Evolutionary conservation across 2,329 filamentous ascomycete genomes (phyloP).

Genomic region (Aspergillus transmontanensis): DNA sequence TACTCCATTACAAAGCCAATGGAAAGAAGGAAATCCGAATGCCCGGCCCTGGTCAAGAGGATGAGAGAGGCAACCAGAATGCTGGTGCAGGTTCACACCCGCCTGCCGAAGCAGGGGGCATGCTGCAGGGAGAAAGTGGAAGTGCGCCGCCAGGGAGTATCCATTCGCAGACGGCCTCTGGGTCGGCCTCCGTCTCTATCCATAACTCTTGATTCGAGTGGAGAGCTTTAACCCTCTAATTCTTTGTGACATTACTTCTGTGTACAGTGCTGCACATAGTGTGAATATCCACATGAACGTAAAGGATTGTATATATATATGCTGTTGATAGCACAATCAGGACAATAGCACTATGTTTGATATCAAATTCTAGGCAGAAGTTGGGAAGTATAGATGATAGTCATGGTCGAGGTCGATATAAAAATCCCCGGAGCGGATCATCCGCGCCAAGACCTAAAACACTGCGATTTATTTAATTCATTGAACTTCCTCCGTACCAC

Average conservation of each 20-base stretch:
- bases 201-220: conserved; percentile 17
- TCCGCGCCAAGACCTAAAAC: background rate
- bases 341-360: background rate
- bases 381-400: background rate
- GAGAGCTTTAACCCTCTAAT: background rate
- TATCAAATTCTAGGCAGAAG: background rate
- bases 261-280: conserved; percentile 7
- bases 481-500: background rate
- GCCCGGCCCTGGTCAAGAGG: conserved; percentile 21
- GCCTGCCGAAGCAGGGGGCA: conserved; percentile 11
- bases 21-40: conserved; percentile 65
- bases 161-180: conserved; percentile 34
- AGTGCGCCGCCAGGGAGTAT: conserved; percentile 31
- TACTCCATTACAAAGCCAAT: conserved; percentile 89
- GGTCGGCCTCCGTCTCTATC: conserved; percentile 28
- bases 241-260: conserved; percentile 10
- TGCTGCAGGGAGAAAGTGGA: conserved; percentile 23
- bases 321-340: background rate
- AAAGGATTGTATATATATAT: background rate
- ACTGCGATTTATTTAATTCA: background rate
- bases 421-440: background rate
- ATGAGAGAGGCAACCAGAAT: conserved; percentile 19
- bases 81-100: conserved; percentile 12
- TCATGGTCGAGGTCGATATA: background rate
- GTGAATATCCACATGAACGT: background rate